A percentile compares a stretch with the other conserved stretches of the same genome.
phyloP scores from a whole-genome alignment of 169 alveolate genomes.

The Eimeria mitis region DNA sequence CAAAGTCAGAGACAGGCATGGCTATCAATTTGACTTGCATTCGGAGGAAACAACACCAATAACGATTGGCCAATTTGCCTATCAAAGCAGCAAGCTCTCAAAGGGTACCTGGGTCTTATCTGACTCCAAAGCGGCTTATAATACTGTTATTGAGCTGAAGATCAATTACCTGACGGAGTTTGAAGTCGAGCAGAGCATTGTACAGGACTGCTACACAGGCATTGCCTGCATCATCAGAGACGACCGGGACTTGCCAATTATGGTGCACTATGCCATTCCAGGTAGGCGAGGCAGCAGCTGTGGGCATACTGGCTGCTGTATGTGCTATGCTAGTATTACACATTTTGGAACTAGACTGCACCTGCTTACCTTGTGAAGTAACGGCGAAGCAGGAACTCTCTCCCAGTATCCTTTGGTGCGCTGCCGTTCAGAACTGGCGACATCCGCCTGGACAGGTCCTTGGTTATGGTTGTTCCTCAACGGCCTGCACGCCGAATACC shows the following conservation, averaged over 20 bases:
- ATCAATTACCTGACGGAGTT: slow-evolving; percentile 18
- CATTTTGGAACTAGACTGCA: neutral
- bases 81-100: slow-evolving; percentile 28
- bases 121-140: slow-evolving; percentile 32
- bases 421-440: slow-evolving; percentile 30
- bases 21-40: slow-evolving; percentile 3
- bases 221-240: slow-evolving; percentile 56
- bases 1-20: slow-evolving; percentile 18
- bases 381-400: neutral
- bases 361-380: neutral
- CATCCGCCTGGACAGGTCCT: slow-evolving; percentile 56
- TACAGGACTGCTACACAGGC: slow-evolving; percentile 72
- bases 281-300: slow-evolving; percentile 13
- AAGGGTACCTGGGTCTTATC: slow-evolving; percentile 1
- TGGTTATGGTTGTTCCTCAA: slow-evolving; percentile 66
- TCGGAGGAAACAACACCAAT: slow-evolving; percentile 34
- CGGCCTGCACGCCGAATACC: slow-evolving; percentile 67
- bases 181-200: slow-evolving; percentile 46
- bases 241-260: slow-evolving; percentile 45
- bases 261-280: slow-evolving; percentile 57
- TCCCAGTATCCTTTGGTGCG: neutral
- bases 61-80: slow-evolving; percentile 9
- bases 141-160: slow-evolving; percentile 22
- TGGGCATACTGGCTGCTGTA: neutral
- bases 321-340: neutral